Percentiles rank a stretch among this genome's conserved stretches.
These are phyloP conservation scores for Tolypocladium capitatum DNA, from an alignment of 2,329 filamentous ascomycete genomes.

Conservation along the genomic window DNA sequence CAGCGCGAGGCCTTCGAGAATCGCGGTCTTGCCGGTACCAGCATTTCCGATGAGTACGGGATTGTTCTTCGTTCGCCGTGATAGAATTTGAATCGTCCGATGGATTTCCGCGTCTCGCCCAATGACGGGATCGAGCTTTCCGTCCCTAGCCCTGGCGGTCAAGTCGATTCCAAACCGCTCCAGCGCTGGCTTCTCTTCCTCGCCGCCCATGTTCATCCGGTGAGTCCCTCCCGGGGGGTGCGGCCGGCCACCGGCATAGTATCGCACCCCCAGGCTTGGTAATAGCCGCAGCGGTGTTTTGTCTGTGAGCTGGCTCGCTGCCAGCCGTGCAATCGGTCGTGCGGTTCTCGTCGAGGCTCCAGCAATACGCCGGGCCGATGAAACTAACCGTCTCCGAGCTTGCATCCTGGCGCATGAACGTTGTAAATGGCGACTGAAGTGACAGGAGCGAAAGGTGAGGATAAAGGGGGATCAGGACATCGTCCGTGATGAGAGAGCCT, in stretches of 20 bases:
- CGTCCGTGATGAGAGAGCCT: not conserved
- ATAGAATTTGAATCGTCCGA: constrained; percentile 86
- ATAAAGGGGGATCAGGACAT: not conserved
- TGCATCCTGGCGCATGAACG: constrained; percentile 21
- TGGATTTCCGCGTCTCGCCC: constrained; percentile 86
- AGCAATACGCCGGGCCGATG: constrained; percentile 24
- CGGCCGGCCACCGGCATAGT: constrained; percentile 59
- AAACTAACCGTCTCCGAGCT: constrained; percentile 25
- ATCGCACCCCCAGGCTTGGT: constrained; percentile 29
- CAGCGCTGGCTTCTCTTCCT: constrained; percentile 68
- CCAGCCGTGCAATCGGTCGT: constrained; percentile 14
- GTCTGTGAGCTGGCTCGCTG: constrained; percentile 10
- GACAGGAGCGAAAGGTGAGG: not conserved
- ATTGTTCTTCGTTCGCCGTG: constrained; percentile 87
- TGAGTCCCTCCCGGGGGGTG: constrained; percentile 87
- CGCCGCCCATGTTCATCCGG: constrained; percentile 75
- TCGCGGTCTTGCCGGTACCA: constrained; percentile 87
- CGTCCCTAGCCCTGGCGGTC: constrained; percentile 69
- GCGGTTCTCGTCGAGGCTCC: constrained; percentile 15
- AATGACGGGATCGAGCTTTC: constrained; percentile 92
- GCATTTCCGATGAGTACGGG: constrained; percentile 87
- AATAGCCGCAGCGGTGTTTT: constrained; percentile 15
- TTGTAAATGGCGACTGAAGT: not conserved
- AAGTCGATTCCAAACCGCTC: constrained; percentile 88
- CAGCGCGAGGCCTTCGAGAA: constrained; percentile 79